phyloP scores from a whole-genome alignment of 2,329 filamentous ascomycete genomes.

The Hymenoscyphus occultus region DNA sequence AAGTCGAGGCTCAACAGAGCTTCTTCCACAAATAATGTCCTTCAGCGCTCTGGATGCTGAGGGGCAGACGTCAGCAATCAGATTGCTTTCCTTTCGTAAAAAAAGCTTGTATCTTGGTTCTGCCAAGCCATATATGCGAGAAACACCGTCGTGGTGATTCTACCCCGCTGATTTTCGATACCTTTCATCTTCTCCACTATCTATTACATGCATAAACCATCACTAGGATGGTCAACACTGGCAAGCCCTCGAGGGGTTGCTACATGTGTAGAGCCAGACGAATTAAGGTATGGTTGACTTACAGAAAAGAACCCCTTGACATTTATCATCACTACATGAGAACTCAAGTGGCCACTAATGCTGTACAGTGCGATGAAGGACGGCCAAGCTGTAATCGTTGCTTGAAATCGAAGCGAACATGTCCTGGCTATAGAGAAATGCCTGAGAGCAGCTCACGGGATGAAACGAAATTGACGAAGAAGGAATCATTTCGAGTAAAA shows the following conservation, averaged over 20 bases:
- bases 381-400: slow-evolving; percentile 64
- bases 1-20: background rate
- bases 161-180: background rate
- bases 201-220: background rate
- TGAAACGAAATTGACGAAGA: slow-evolving; percentile 63
- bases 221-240: slow-evolving; percentile 13
- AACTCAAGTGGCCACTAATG: background rate
- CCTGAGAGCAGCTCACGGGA: slow-evolving; percentile 66
- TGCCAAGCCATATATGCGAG: background rate
- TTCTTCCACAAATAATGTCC: background rate
- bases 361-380: slow-evolving; percentile 59
- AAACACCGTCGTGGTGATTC: background rate
- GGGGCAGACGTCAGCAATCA: background rate
- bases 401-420: slow-evolving; percentile 58
- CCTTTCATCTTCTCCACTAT: background rate
- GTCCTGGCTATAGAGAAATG: slow-evolving; percentile 61
- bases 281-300: slow-evolving; percentile 55
- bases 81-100: background rate
- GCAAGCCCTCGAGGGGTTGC: slow-evolving; percentile 53
- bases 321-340: background rate
- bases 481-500: slow-evolving; percentile 54
- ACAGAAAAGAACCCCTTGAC: background rate
- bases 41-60: background rate
- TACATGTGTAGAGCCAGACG: slow-evolving; percentile 69
- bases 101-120: background rate